phyloP scores from a whole-genome alignment of 225 moss, liverwort and hornwort genomes.

The Marchantia polymorpha region DNA sequence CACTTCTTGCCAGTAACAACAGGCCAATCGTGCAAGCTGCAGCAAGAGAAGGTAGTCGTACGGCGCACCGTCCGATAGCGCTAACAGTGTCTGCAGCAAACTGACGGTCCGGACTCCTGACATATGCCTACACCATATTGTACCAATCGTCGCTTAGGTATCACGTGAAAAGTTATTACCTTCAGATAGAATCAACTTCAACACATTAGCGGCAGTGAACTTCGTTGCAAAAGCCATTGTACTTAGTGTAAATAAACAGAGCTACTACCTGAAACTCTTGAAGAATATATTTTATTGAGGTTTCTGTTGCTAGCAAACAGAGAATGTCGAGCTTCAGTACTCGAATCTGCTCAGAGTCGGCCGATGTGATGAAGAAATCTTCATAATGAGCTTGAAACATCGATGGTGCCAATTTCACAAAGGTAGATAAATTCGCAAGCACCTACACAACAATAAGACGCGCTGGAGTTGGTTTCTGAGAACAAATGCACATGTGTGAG shows the following conservation, averaged over 20 bases:
- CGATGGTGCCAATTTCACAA: slow-evolving; percentile 65
- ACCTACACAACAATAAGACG: slow-evolving; percentile 49
- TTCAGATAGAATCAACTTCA: not conserved
- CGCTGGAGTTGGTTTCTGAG: not conserved
- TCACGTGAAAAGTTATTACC: not conserved
- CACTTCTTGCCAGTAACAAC: slow-evolving; percentile 71
- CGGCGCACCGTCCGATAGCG: slow-evolving; percentile 92
- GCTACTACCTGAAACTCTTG: slow-evolving; percentile 82
- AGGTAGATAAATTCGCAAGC: slow-evolving; percentile 87
- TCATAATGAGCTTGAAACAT: slow-evolving; percentile 77
- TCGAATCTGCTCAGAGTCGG: slow-evolving; percentile 73
- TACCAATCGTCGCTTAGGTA: not conserved
- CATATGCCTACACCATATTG: slow-evolving; percentile 61
- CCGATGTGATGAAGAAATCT: slow-evolving; percentile 83
- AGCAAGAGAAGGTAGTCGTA: slow-evolving; percentile 70
- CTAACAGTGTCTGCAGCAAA: slow-evolving; percentile 93
- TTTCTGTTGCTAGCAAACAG: slow-evolving; percentile 79
- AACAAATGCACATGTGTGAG: too few relatives aligned
- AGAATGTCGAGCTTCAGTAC: slow-evolving; percentile 89
- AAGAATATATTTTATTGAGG: slow-evolving; percentile 73
- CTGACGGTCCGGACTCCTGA: slow-evolving; percentile 78
- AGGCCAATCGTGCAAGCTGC: slow-evolving; percentile 83
- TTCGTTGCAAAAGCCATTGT: not conserved
- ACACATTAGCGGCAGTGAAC: not conserved
- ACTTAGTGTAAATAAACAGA: not conserved